These are phyloP conservation scores for Ceratocystis cacaofunesta DNA, from an alignment of 2,329 filamentous ascomycete genomes.

Conservation along the genomic window DNA sequence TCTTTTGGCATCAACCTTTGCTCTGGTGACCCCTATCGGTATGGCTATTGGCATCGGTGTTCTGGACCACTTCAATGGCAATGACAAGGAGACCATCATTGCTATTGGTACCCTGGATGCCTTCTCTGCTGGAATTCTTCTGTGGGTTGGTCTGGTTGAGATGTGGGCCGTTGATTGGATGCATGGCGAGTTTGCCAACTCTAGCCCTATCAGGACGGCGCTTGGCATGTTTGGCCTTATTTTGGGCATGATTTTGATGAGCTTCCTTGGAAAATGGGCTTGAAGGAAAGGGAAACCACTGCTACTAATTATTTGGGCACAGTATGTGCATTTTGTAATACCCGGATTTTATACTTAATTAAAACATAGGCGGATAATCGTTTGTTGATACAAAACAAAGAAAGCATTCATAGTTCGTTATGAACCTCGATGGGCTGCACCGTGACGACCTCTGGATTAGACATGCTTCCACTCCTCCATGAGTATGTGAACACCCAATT, in stretches of 20 bases:
- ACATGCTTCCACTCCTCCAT: constrained; percentile 34
- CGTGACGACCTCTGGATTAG: constrained; percentile 30
- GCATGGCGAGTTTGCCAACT: constrained; percentile 40
- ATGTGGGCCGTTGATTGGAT: constrained; percentile 69
- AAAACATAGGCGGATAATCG: background rate
- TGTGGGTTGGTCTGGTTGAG: constrained; percentile 69
- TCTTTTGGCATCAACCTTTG: constrained; percentile 47
- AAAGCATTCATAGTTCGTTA: background rate
- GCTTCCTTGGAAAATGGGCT: constrained; percentile 61
- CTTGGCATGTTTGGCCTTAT: constrained; percentile 41
- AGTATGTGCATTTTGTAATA: background rate
- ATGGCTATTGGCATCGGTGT: constrained; percentile 71
- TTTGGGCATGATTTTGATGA: constrained; percentile 53
- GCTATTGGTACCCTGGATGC: constrained; percentile 62
- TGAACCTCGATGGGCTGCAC: constrained; percentile 21
- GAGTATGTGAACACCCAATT: constrained; percentile 42
- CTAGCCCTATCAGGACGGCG: constrained; percentile 32
- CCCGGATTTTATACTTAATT: background rate
- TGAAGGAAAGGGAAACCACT: constrained; percentile 22
- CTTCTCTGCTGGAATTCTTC: constrained; percentile 56
- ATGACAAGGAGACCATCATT: constrained; percentile 51
- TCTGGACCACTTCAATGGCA: constrained; percentile 56
- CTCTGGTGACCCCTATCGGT: constrained; percentile 58
- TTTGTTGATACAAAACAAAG: background rate
- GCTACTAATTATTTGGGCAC: background rate